These are phyloP conservation scores for Penicillium griseofulvum DNA, from an alignment of 2,329 filamentous ascomycete species.

Conservation along the genomic window DNA sequence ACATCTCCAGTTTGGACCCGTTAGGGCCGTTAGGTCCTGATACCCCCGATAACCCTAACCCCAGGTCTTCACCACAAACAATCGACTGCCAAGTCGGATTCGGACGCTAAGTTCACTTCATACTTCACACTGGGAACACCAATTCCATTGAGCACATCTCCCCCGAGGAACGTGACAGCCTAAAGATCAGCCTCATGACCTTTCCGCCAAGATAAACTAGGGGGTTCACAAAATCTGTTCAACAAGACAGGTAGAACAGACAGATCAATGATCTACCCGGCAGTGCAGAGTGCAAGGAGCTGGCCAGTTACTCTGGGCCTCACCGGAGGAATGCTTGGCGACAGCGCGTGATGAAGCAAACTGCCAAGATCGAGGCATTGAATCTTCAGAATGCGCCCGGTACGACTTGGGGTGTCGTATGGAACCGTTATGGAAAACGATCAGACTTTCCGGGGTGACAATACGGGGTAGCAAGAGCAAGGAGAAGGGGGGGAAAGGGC, in stretches of 20 bases:
- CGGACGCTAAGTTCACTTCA: slow-evolving; percentile 3
- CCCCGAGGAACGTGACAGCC: background rate
- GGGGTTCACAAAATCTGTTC: background rate
- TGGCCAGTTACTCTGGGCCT: background rate
- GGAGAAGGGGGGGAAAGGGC: background rate
- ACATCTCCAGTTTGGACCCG: background rate
- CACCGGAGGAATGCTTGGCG: slow-evolving; percentile 11
- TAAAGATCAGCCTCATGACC: background rate
- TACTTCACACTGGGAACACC: background rate
- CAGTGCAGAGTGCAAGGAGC: slow-evolving; percentile 1
- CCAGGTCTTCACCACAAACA: background rate
- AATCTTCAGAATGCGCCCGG: slow-evolving; percentile 9
- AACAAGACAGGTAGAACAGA: background rate
- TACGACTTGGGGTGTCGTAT: background rate
- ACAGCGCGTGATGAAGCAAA: slow-evolving; percentile 1
- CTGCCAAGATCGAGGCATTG: slow-evolving; percentile 11
- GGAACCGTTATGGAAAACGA: background rate
- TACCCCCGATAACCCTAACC: background rate
- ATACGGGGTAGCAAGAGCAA: slow-evolving; percentile 8
- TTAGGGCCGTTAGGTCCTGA: background rate
- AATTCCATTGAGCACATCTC: background rate
- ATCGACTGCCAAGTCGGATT: background rate
- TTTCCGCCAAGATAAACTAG: background rate
- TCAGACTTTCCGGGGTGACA: slow-evolving; percentile 1
- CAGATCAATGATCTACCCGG: slow-evolving; percentile 11